Conservation (phyloP, 306 rosid species). For the Cucurbita pepo region DNA sequence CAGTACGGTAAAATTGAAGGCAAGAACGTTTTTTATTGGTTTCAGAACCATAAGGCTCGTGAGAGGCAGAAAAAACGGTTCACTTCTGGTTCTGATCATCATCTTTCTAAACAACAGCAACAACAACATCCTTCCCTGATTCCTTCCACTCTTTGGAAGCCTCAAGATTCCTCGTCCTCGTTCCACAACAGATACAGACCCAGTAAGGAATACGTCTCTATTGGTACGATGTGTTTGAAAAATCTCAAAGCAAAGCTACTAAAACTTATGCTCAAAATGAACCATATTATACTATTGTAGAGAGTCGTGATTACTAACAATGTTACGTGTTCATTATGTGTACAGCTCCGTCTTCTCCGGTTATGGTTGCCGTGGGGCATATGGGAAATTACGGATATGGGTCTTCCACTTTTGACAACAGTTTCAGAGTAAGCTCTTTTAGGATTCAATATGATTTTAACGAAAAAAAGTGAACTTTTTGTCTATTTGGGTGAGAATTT, state of each 20-base stretch:
- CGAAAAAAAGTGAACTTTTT: too few relatives aligned
- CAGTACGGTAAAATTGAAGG: conserved; percentile 97
- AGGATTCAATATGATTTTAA: too few relatives aligned
- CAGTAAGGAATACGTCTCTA: too few relatives aligned
- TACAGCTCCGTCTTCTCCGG: conserved; percentile 40
- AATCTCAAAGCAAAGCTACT: too few relatives aligned
- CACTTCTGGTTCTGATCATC: conserved; percentile 13
- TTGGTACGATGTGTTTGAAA: too few relatives aligned
- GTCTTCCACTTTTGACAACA: conserved; percentile 55
- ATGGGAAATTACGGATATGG: conserved; percentile 66
- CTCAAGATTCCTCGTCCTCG: conserved; percentile 14
- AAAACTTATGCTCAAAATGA: too few relatives aligned
- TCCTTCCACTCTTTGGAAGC: conserved; percentile 23
- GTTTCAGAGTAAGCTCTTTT: conserved; percentile 44
- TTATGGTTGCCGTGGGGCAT: conserved; percentile 38
- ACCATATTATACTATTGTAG: too few relatives aligned
- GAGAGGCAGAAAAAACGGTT: conserved; percentile 93
- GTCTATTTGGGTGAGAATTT: background rate
- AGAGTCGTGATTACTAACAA: too few relatives aligned
- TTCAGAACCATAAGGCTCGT: conserved; percentile 95
- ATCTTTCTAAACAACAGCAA: background rate
- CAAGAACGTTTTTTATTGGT: conserved; percentile 88
- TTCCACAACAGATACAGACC: conserved; percentile 16
- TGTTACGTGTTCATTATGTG: too few relatives aligned
- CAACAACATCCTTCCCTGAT: background rate